Base-by-base conservation (phyloP, 1,284 basidiomycete genomes). In the Chalciporus sp. region DNA sequence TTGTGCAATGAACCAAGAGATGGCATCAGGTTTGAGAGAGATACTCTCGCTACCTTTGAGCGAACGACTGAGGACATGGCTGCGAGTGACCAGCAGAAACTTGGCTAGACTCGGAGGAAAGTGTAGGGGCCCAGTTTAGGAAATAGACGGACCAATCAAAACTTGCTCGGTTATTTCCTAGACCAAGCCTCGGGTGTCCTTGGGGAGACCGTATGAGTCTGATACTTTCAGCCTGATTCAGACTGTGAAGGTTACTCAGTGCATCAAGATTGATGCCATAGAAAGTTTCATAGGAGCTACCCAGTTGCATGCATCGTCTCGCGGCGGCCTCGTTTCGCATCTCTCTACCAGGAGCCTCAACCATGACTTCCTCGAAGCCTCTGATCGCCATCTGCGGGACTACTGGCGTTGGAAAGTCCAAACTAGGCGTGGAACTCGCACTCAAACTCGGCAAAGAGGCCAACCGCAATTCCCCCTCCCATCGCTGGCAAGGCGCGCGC, bases 371-470 rank as follows among this genome's bases (percentile, higher is more conserved):
- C 7, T 41, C 62, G 48, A 70, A 59, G 47, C 89, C 90, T 31
- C 75, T 94, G 59, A 82, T 98, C 48, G 83, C 90, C 10, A 87
- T 99, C 49, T 91, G 95, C 55, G 96, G 96, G 19, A 95, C 94
- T 0, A 99, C 96, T 2, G 97, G 96, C 10, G 95, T 96, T 14
- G 97, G 97, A 51, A 99, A 99, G 74, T 96, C 95, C 7, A 90
- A 93, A 58, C 81, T 99, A 2, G 93, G 92, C 0, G 86, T 99
- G 19, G 87, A 98, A 54, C 79, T 99, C 14, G 94, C 94, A 12
- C 77, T 86, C 26, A 79, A 80, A 53, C 67, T 88, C 27, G 62
- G 75, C 14, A 67, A 72, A 42, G 61, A 59, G 26, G 26, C 58
- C 46, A 39, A 49, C 49, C 52, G 51, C 45, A 57, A 53, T 44